These are phyloP conservation scores for Neopestalotiopsis sp. DNA, from an alignment of 2,329 filamentous ascomycete species.

Conservation along the genomic window DNA sequence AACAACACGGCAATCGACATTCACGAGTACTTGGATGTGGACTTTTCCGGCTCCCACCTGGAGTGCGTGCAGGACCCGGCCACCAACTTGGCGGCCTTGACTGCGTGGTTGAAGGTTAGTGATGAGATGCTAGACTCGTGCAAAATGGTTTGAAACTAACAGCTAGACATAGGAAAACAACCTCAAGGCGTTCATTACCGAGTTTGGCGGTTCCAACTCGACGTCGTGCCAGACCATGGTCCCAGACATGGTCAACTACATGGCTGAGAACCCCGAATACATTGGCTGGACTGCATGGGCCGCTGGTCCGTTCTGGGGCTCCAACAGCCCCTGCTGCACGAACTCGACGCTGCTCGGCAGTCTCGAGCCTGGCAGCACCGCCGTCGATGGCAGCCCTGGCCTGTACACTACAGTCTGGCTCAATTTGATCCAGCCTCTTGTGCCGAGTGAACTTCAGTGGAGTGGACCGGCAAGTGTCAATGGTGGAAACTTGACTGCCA, in stretches of 20 bases:
- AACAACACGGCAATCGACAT: conserved; percentile 57
- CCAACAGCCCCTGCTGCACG: conserved; percentile 47
- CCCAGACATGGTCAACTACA: conserved; percentile 49
- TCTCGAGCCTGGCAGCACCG: conserved; percentile 52
- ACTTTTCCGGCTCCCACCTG: conserved; percentile 50
- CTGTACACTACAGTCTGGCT: conserved; percentile 53
- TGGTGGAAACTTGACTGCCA: conserved; percentile 6
- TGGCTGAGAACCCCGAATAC: conserved; percentile 51
- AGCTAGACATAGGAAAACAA: conserved; percentile 36
- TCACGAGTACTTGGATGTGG: conserved; percentile 57
- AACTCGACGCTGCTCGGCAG: conserved; percentile 48
- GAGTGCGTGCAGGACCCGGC: conserved; percentile 46
- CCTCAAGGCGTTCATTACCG: conserved; percentile 54
- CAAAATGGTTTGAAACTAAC: background rate
- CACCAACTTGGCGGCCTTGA: conserved; percentile 46
- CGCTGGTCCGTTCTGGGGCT: conserved; percentile 55
- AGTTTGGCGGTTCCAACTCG: conserved; percentile 53
- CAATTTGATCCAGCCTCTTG: conserved; percentile 47
- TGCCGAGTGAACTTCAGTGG: conserved; percentile 48
- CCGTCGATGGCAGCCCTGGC: conserved; percentile 46
- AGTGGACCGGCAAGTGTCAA: conserved; percentile 36
- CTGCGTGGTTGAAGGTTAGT: conserved; percentile 48
- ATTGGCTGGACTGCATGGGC: conserved; percentile 60
- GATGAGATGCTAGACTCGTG: background rate
- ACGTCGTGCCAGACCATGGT: conserved; percentile 48